Evolutionary conservation across 768 basidiomycete genomes (phyloP).

Genomic region (Leccinum subgranulosum): DNA sequence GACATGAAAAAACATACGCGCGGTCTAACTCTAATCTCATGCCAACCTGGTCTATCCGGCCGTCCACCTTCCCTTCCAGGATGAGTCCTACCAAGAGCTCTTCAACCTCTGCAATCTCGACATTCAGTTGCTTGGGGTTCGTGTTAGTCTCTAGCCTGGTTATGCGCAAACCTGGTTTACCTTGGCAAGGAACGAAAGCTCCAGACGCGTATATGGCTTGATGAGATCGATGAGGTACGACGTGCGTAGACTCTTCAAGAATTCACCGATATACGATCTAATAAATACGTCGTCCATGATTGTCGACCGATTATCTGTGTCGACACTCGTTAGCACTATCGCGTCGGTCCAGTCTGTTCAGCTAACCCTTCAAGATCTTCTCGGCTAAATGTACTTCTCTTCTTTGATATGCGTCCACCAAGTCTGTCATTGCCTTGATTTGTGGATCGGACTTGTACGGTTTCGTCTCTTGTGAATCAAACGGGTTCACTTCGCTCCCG

Average conservation of each 20-base stretch:
- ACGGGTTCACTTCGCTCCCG: slow-evolving; percentile 97
- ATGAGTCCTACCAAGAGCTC: slow-evolving; percentile 92
- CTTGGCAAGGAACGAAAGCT: slow-evolving; percentile 90
- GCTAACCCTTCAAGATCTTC: slow-evolving; percentile 82
- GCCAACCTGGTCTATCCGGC: slow-evolving; percentile 93
- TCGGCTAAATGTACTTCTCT: slow-evolving; percentile 97
- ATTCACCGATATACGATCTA: slow-evolving; percentile 91
- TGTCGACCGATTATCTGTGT: slow-evolving; percentile 83
- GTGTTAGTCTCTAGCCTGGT: neutral
- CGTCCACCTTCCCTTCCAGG: slow-evolving; percentile 95
- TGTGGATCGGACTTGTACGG: slow-evolving; percentile 95
- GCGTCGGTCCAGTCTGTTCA: neutral
- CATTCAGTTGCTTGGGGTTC: slow-evolving; percentile 80
- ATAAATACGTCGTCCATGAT: slow-evolving; percentile 98
- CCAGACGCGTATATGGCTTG: slow-evolving; percentile 94
- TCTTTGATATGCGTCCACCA: slow-evolving; percentile 95
- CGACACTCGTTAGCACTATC: neutral
- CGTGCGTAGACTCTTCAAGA: slow-evolving; percentile 89
- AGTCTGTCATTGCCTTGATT: slow-evolving; percentile 96
- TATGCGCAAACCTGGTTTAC: slow-evolving; percentile 37
- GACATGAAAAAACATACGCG: slow-evolving; percentile 46
- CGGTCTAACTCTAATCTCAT: slow-evolving; percentile 89
- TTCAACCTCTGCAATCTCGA: slow-evolving; percentile 89
- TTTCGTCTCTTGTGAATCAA: slow-evolving; percentile 99
- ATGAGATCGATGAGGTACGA: slow-evolving; percentile 98